Percentiles rank a stretch among this genome's conserved stretches.
These are phyloP conservation scores for Fomitopsis schrenkii DNA, from an alignment of 1,284 basidiomycete genomes.

Conservation along the genomic window DNA sequence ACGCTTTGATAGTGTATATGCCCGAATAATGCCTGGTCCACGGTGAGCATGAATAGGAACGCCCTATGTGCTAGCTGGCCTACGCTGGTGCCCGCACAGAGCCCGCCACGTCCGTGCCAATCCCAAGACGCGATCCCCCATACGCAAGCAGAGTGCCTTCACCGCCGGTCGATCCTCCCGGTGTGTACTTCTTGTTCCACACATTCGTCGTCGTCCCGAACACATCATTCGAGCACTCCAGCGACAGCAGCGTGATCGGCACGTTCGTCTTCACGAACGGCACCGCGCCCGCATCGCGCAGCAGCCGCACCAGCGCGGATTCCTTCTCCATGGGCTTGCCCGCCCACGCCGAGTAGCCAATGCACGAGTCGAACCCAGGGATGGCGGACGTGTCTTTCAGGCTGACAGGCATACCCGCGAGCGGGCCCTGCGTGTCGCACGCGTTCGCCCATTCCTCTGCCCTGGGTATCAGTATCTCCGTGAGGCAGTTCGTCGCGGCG, in stretches of 20 bases:
- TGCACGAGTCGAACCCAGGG: conserved; percentile 65
- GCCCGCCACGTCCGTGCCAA: conserved; percentile 73
- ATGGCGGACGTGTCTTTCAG: conserved; percentile 68
- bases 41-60: neutral
- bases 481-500: conserved; percentile 51
- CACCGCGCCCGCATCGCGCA: conserved; percentile 68
- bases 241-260: conserved; percentile 69
- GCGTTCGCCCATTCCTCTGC: conserved; percentile 39
- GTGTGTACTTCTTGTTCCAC: conserved; percentile 50
- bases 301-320: conserved; percentile 55
- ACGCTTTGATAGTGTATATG: conserved; percentile 29
- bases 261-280: conserved; percentile 78
- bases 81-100: conserved; percentile 73
- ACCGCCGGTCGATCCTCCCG: conserved; percentile 70
- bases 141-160: conserved; percentile 67
- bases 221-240: conserved; percentile 70
- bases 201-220: conserved; percentile 69
- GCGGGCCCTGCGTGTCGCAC: conserved; percentile 43
- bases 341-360: conserved; percentile 70
- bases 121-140: conserved; percentile 67
- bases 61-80: conserved; percentile 21
- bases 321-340: conserved; percentile 47
- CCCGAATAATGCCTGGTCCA: conserved; percentile 25
- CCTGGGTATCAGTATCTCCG: conserved; percentile 47
- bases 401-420: conserved; percentile 66